Conservation (phyloP, 768 basidiomycete genomes). For the Hericium alpestre region DNA sequence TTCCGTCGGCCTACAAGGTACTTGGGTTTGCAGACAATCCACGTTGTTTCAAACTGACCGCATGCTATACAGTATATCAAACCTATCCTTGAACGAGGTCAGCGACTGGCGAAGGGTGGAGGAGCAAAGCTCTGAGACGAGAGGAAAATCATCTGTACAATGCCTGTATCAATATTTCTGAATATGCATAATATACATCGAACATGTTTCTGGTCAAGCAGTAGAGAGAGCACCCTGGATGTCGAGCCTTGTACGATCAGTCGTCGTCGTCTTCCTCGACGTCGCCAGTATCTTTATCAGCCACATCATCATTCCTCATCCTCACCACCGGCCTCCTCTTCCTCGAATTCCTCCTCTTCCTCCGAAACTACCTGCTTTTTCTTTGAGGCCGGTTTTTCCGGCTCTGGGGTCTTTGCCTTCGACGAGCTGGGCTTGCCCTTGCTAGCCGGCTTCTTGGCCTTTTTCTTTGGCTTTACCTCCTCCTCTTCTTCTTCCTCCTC, state of each 20-base stretch:
- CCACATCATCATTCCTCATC: not conserved
- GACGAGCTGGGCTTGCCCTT: not conserved
- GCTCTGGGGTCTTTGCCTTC: conserved; percentile 1
- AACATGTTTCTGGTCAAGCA: not conserved
- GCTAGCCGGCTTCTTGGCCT: conserved; percentile 16
- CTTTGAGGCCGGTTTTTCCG: conserved; percentile 24
- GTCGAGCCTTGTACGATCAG: not conserved
- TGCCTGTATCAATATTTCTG: too few relatives aligned
- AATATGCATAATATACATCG: not conserved
- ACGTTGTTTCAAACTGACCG: not conserved
- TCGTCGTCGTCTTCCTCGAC: not conserved
- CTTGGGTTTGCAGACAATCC: not conserved
- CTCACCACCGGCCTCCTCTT: conserved; percentile 18
- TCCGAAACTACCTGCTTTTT: conserved; percentile 30
- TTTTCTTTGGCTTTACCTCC: conserved; percentile 33
- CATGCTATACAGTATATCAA: conserved; percentile 29
- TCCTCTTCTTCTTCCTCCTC: conserved; percentile 45
- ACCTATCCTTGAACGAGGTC: conserved; percentile 41
- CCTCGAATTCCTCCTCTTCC: conserved; percentile 28
- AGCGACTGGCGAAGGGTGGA: conserved; percentile 20
- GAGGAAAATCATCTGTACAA: too few relatives aligned
- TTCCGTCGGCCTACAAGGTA: conserved; percentile 49
- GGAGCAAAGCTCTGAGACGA: not conserved
- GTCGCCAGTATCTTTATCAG: not conserved
- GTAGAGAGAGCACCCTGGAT: not conserved